Conservation (phyloP, 2,329 filamentous ascomycete genomes). For the Aspergillus neoniger region DNA sequence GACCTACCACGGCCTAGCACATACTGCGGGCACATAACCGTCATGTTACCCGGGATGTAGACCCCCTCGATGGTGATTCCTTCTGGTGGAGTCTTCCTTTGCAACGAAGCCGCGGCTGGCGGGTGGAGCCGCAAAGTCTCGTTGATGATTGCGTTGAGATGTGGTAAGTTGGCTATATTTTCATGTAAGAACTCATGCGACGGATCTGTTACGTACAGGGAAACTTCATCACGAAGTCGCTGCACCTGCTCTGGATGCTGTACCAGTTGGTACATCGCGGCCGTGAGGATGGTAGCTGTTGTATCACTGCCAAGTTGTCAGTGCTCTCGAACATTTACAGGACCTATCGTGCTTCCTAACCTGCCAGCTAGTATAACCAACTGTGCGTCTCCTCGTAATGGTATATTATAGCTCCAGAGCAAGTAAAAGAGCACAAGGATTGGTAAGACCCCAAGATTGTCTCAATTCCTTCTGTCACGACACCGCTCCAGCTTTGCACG, state of each 20-base stretch:
- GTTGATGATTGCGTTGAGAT: conserved; percentile 4
- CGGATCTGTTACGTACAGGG: neutral
- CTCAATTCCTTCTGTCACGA: no score
- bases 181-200: neutral
- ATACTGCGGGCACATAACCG: no score
- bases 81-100: conserved; percentile 8
- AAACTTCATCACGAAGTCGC: neutral
- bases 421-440: no score
- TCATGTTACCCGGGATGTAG: no score
- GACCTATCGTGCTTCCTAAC: no score
- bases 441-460: no score
- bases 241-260: neutral
- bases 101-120: neutral
- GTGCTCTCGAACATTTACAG: no score
- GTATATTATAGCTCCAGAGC: no score
- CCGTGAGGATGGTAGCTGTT: neutral
- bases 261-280: neutral
- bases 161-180: neutral
- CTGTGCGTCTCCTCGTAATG: neutral
- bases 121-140: conserved; percentile 2
- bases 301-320: neutral
- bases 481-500: no score
- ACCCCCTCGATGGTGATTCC: no score
- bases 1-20: no score
- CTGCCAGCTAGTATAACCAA: conserved; percentile 4